A percentile compares a stretch with the other conserved stretches of the same genome.
Conservation (phyloP, 441 rosid genomes). For the Gossypium laxum region DNA sequence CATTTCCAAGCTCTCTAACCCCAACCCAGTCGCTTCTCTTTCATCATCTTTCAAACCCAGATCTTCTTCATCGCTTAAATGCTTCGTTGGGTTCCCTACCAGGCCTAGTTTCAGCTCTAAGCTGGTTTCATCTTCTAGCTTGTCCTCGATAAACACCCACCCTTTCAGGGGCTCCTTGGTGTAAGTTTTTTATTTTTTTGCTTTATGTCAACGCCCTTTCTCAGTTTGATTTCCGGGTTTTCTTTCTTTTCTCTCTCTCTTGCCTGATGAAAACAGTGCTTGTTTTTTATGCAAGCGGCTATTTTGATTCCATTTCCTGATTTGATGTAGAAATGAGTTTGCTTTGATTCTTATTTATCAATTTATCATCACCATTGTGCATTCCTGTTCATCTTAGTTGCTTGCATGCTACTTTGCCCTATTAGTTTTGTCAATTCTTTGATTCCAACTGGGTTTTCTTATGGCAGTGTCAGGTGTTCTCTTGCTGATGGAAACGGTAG, state of each 20-base stretch:
- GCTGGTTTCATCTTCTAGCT: slow-evolving; percentile 30
- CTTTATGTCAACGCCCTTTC: not conserved
- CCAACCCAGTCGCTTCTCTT: slow-evolving; percentile 26
- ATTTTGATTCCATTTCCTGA: not conserved
- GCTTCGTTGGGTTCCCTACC: slow-evolving; percentile 27
- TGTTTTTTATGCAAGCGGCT: no score
- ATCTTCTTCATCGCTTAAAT: slow-evolving; percentile 31
- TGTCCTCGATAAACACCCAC: slow-evolving; percentile 29
- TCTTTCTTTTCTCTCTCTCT: not conserved
- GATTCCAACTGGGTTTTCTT: not conserved
- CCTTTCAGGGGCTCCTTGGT: slow-evolving; percentile 32
- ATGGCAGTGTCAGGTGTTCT: slow-evolving; percentile 63
- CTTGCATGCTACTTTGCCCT: not conserved
- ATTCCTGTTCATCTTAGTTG: not conserved
- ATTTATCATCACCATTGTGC: slow-evolving; percentile 10
- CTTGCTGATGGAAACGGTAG: slow-evolving; percentile 51
- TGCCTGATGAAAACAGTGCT: not conserved
- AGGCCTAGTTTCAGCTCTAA: slow-evolving; percentile 23
- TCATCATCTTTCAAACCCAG: slow-evolving; percentile 27
- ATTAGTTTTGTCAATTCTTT: not conserved
- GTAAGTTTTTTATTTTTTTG: slow-evolving; percentile 27
- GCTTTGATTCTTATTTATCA: not conserved
- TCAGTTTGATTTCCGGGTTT: not conserved
- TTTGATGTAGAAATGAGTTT: not conserved
- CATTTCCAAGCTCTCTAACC: slow-evolving; percentile 54